phyloP scores from a whole-genome alignment of 768 basidiomycete species.

The Boletus pseudopeckii region DNA sequence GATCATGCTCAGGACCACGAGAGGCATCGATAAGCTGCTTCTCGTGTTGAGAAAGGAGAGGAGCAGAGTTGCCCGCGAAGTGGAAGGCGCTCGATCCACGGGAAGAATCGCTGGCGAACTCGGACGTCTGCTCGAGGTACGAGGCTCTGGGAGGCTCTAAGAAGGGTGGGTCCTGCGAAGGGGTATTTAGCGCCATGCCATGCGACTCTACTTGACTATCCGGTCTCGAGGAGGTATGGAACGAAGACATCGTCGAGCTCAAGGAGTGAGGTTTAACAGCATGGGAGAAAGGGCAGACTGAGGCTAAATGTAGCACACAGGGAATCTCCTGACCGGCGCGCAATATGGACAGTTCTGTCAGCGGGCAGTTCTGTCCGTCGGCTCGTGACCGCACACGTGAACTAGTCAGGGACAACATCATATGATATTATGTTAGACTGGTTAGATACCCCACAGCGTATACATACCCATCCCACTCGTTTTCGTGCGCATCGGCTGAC shows the following conservation, averaged over 20 bases:
- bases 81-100: slow-evolving; percentile 20
- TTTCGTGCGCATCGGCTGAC: neutral
- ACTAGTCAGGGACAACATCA: neutral
- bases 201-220: slow-evolving; percentile 17
- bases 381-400: slow-evolving; percentile 9
- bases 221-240: slow-evolving; percentile 16
- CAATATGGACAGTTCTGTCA: neutral
- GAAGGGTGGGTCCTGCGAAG: neutral
- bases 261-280: neutral
- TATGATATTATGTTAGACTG: neutral
- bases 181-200: slow-evolving; percentile 8
- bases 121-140: slow-evolving; percentile 23
- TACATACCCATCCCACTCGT: neutral
- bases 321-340: neutral
- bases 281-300: neutral
- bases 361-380: neutral
- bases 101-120: slow-evolving; percentile 15
- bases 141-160: slow-evolving; percentile 25
- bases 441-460: too few relatives aligned
- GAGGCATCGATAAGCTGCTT: slow-evolving; percentile 13
- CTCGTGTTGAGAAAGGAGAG: slow-evolving; percentile 22
- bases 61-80: slow-evolving; percentile 22
- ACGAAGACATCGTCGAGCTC: slow-evolving; percentile 1
- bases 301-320: neutral
- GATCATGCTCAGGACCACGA: neutral